Conservation (phyloP, 2,329 filamentous ascomycete species). For the Tolypocladium pustulatum region DNA sequence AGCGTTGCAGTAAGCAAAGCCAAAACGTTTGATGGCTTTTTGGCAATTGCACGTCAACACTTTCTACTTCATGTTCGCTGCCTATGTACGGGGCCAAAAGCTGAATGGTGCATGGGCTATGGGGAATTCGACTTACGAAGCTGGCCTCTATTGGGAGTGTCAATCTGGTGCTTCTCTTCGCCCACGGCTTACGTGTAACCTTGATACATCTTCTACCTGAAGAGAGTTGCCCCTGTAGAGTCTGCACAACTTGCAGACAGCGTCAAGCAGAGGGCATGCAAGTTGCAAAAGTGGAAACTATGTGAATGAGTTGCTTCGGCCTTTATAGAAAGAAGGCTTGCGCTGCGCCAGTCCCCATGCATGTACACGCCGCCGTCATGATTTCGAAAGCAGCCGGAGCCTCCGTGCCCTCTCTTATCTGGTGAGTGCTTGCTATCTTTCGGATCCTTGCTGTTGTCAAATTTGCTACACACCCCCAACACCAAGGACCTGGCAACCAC, state of each 20-base stretch:
- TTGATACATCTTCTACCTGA: not conserved
- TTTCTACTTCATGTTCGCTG: too few relatives aligned
- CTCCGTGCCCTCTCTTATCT: too few relatives aligned
- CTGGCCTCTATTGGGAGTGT: not conserved
- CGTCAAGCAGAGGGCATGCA: not conserved
- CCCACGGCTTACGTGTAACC: not conserved
- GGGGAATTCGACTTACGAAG: not conserved
- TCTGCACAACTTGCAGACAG: not conserved
- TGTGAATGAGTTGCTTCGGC: not conserved
- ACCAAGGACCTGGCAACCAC: too few relatives aligned
- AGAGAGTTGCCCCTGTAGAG: not conserved
- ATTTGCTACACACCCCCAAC: too few relatives aligned
- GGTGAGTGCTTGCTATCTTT: too few relatives aligned
- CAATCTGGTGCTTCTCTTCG: not conserved
- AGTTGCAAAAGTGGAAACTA: not conserved
- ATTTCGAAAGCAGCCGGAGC: not conserved
- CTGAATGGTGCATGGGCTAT: not conserved
- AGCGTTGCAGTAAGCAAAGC: not conserved
- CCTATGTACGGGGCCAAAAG: too few relatives aligned
- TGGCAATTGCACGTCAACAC: too few relatives aligned
- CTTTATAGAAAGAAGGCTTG: not conserved
- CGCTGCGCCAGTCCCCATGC: not conserved
- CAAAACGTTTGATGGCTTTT: too few relatives aligned
- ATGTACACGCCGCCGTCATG: not conserved
- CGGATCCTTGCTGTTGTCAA: too few relatives aligned